Conservation (phyloP, 1,284 basidiomycete genomes). For the Polyporus tsugae region DNA sequence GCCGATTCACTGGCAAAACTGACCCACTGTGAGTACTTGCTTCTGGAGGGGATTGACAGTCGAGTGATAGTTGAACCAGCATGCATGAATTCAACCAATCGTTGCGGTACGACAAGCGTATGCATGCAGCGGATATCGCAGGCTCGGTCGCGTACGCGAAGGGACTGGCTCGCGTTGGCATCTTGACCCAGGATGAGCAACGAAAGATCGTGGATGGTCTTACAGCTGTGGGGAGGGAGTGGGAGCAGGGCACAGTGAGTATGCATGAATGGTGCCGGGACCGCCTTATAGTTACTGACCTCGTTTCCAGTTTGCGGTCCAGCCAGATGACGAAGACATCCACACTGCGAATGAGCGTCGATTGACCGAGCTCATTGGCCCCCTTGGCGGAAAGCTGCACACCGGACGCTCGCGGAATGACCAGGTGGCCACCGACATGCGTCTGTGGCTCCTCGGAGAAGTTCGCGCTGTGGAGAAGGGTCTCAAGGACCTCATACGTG, state of each 20-base stretch:
- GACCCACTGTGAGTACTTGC: constrained; percentile 77
- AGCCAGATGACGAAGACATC: constrained; percentile 95
- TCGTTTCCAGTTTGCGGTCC: constrained; percentile 66
- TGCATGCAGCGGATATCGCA: constrained; percentile 91
- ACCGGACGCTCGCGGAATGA: constrained; percentile 97
- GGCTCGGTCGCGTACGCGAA: constrained; percentile 98
- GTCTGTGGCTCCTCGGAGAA: constrained; percentile 92
- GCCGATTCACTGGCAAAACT: constrained; percentile 88
- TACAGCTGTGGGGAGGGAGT: constrained; percentile 82
- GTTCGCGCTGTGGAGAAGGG: constrained; percentile 76
- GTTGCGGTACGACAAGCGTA: constrained; percentile 92
- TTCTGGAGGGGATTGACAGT: neutral
- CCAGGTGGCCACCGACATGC: constrained; percentile 98
- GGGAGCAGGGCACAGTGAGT: constrained; percentile 77
- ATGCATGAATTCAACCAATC: constrained; percentile 98
- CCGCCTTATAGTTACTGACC: neutral
- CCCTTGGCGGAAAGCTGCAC: constrained; percentile 92
- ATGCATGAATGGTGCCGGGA: neutral
- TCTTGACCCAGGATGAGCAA: constrained; percentile 83
- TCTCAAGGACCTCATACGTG: constrained; percentile 82
- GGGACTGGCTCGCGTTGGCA: constrained; percentile 81
- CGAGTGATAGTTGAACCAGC: constrained; percentile 47
- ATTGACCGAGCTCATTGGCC: constrained; percentile 91
- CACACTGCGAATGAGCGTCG: constrained; percentile 99
- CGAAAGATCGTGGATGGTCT: constrained; percentile 83